These are phyloP conservation scores for Amanita fuliginea DNA, from an alignment of 768 basidiomycete species.

Conservation along the genomic window DNA sequence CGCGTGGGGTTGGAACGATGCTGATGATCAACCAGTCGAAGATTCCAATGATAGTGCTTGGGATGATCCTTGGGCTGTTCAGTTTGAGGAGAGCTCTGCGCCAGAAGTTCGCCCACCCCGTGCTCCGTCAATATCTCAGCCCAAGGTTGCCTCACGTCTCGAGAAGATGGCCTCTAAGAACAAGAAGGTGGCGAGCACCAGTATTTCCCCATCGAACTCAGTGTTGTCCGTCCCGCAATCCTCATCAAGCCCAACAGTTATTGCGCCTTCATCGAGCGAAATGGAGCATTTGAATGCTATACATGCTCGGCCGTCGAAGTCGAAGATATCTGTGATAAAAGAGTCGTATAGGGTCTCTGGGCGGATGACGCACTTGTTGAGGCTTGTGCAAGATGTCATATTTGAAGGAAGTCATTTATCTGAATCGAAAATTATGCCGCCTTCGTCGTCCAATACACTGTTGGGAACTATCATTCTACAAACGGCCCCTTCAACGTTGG, in stretches of 20 bases:
- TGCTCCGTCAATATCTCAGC: constrained; percentile 22
- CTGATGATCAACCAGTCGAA: constrained; percentile 25
- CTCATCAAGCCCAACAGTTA: constrained; percentile 11
- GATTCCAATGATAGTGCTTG: constrained; percentile 36
- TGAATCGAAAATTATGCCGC: constrained; percentile 40
- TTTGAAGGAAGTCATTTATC: constrained; percentile 58
- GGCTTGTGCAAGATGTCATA: constrained; percentile 49
- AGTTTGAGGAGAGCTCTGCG: constrained; percentile 8
- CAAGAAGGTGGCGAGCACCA: constrained; percentile 32
- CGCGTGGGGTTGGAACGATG: constrained; percentile 75
- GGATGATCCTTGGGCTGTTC: constrained; percentile 57
- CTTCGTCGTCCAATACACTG: constrained; percentile 18
- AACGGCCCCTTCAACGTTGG: constrained; percentile 55
- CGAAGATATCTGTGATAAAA: constrained; percentile 19
- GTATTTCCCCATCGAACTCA: constrained; percentile 12
- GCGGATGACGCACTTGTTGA: constrained; percentile 41
- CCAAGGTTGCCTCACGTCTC: constrained; percentile 46
- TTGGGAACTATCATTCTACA: constrained; percentile 50
- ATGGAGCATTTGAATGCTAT: constrained; percentile 9
- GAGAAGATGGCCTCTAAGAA: constrained; percentile 46
- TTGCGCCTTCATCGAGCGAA: constrained; percentile 11
- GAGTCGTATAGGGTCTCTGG: constrained; percentile 55
- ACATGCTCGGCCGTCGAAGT: constrained; percentile 13
- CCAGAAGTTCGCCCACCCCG: constrained; percentile 18
- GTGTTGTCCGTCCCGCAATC: neutral